Conservation (phyloP, 352 stramenopile genomes). For the Globisporangium parvum region DNA sequence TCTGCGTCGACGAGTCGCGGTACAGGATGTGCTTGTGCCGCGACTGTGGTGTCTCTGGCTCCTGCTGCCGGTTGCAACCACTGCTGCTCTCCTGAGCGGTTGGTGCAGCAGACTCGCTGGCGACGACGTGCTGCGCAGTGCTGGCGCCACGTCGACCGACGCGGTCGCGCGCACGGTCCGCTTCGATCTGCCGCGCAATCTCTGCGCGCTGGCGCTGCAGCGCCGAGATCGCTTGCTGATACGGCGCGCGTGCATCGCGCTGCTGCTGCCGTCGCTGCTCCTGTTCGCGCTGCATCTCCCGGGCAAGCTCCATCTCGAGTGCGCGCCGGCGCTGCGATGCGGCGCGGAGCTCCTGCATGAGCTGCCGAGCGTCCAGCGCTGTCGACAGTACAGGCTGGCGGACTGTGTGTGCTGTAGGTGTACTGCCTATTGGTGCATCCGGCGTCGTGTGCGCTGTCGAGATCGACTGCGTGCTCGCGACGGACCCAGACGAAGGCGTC, state of each 20-base stretch:
- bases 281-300: slow-evolving; percentile 23
- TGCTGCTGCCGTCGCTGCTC: slow-evolving; percentile 12
- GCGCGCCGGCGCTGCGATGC: slow-evolving; percentile 23
- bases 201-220: slow-evolving; percentile 38
- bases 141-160: not conserved
- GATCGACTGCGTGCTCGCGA: slow-evolving; percentile 9
- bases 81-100: not conserved
- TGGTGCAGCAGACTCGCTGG: not conserved
- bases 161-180: slow-evolving; percentile 10
- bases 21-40: not conserved
- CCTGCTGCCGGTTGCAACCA: not conserved
- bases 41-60: not conserved
- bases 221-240: slow-evolving; percentile 30
- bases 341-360: slow-evolving; percentile 33
- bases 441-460: slow-evolving; percentile 1
- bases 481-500: slow-evolving; percentile 2
- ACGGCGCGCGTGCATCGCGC: slow-evolving; percentile 8
- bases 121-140: not conserved
- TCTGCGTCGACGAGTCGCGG: slow-evolving; percentile 8
- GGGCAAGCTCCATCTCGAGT: slow-evolving; percentile 31
- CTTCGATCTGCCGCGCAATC: slow-evolving; percentile 41
- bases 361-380: slow-evolving; percentile 19
- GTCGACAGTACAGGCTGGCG: not conserved
- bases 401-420: not conserved
- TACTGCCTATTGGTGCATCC: not conserved